These are phyloP conservation scores for Saccharomyces mikatae DNA, from an alignment of 805 yeast species.

Conservation along the genomic window DNA sequence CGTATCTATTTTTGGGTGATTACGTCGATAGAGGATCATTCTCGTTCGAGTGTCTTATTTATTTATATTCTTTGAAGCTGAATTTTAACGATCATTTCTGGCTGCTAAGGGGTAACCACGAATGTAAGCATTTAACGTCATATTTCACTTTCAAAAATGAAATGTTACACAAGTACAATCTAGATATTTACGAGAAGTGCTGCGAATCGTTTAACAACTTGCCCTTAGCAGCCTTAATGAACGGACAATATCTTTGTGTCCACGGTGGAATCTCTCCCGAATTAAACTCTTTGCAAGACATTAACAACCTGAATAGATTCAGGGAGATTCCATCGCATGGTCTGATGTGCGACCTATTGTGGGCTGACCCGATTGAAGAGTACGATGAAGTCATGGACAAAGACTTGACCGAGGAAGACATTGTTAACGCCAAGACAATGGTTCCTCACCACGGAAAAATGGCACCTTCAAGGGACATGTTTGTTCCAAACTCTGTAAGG, in stretches of 20 bases:
- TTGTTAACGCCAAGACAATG: background rate
- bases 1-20: slow-evolving; percentile 83
- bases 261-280: slow-evolving; percentile 96
- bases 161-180: slow-evolving; percentile 75
- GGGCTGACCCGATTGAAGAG: slow-evolving; percentile 94
- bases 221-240: slow-evolving; percentile 90
- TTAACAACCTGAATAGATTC: slow-evolving; percentile 66
- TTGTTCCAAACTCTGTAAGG: slow-evolving; percentile 62
- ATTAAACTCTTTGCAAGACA: slow-evolving; percentile 58
- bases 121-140: slow-evolving; percentile 84
- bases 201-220: slow-evolving; percentile 74
- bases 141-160: slow-evolving; percentile 90
- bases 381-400: slow-evolving; percentile 58
- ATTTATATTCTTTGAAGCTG: slow-evolving; percentile 71
- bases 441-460: slow-evolving; percentile 12
- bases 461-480: slow-evolving; percentile 19
- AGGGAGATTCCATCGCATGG: slow-evolving; percentile 91
- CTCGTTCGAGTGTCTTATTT: slow-evolving; percentile 72
- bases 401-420: slow-evolving; percentile 13
- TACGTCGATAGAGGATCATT: slow-evolving; percentile 93
- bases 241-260: slow-evolving; percentile 87
- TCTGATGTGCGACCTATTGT: slow-evolving; percentile 84
- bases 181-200: slow-evolving; percentile 59
- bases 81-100: slow-evolving; percentile 66
- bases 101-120: slow-evolving; percentile 91